Base-by-base conservation (phyloP, 345 rosid species). In the Odontarrhena argentea region DNA sequence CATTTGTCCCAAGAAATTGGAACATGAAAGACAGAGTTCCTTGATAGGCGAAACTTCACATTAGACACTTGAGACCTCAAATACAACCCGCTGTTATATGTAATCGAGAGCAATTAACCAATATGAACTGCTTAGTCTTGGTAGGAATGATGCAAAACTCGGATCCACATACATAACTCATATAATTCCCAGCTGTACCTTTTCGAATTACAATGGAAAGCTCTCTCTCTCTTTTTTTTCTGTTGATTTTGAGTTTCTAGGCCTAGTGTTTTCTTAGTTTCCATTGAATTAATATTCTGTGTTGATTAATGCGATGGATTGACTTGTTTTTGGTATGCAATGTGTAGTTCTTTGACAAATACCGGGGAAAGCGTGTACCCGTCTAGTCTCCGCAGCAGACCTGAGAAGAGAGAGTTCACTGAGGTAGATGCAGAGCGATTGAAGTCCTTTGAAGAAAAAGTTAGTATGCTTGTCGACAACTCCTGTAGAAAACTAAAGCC, bases 291-390 rank as follows among this genome's bases (percentile, higher is more conserved):
- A 8, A 15, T 40, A 26, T 9, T 61, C 49, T 45, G 42, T 28
- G 1, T 22, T 43, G 60, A 3, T 36, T 35, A 3, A 46, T 46
- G 42, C 9, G 41, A 30, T 51, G 36, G 38, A 28, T 59, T 41
- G 45, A 36, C 47, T 54, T 7, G 13, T 35, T 57, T 48, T 66
- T 8, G 24, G 50, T 12, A 45, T 52, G 26, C 6, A 34, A 61
- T 74, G 58, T 37, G 51, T 45, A 74, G 77, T 74, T 74, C 74
- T 74, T 74, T 60, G 77, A 74, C 73, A 74, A 74, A 73, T 74
- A 74, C 54, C 74, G 74, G n/a, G 77, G 77, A 25, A 74, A 67
- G 57, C 73, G 77, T 61, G 77, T 74, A 47, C 77, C 77, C 0
- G 74, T 74, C 35, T 74, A 74, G 60, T 55, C 18, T 41, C 18